Evolutionary conservation across 345 rosid genomes (phyloP), one percentile per base, ranked within the genome.

Genomic region (Camelina sativa): DNA sequence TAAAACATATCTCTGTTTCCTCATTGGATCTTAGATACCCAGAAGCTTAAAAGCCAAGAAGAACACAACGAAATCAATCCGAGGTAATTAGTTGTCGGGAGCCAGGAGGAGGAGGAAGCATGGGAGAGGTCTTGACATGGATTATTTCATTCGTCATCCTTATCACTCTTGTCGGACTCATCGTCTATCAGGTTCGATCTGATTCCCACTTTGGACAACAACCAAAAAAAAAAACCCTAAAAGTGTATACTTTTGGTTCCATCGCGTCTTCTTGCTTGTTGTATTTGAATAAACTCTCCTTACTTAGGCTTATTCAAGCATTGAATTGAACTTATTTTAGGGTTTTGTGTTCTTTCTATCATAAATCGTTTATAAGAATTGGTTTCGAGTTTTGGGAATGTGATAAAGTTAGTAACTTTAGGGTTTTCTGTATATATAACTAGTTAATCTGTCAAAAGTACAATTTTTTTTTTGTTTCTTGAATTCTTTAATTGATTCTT

Each of bases 81-180:
- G 55, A 47, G 65, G 72, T 71, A 16, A 64, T 53, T 13, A 28
- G 35, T 62, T 20, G 44, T 61, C n/a, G 67, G 67, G 64, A 60
- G 73, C 47, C 10, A 35, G 8, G 64, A 51, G 77, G 58, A 64
- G 37, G 35, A 32, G 35, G 37, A 75, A 37, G 9, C 70, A 92
- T 92, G 98, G 95, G 89, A 43, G 91, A 90, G 72, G 82, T 92
- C 10, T 87, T 65, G 71, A 76, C 83, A 41, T 92, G 98, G 98
- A 80, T 90, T 12, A 69, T 84, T 71, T 88, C 96, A 61, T 87
- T 92, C 86, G 85, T 92, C 85, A 35, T 82, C 75, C 83, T 85
- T 68, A 82, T 88, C 10, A 82, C 91, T 62, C 85, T 90, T 61
- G 56, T 89, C 17, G 86, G 84, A 28, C 65, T 92, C 65, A 77